These are phyloP conservation scores for Podospora bellae-mahoneyi DNA, from an alignment of 495 filamentous ascomycete species.

Conservation along the genomic window DNA sequence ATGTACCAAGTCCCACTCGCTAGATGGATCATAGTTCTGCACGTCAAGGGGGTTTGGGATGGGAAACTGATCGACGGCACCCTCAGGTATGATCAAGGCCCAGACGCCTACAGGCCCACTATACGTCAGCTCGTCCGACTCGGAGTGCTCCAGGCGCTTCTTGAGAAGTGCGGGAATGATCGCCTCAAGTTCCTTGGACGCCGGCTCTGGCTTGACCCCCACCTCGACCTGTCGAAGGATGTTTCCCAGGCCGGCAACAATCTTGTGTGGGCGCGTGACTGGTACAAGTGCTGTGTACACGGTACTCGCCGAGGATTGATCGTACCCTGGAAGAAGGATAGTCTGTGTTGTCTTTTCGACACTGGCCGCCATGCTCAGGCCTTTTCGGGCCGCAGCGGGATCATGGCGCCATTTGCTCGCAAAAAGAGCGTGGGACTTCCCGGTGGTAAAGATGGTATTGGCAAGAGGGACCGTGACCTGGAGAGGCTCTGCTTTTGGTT, in stretches of 20 bases:
- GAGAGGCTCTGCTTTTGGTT: conserved; percentile 18
- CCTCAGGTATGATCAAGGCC: conserved; percentile 63
- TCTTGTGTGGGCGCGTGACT: conserved; percentile 59
- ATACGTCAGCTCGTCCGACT: conserved; percentile 20
- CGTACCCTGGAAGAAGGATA: conserved; percentile 17
- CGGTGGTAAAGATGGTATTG: conserved; percentile 74
- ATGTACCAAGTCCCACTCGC: conserved; percentile 14
- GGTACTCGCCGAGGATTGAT: conserved; percentile 15
- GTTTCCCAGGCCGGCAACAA: conserved; percentile 73
- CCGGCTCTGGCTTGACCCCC: conserved; percentile 53
- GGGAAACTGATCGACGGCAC: conserved; percentile 11
- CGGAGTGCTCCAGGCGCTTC: conserved; percentile 25
- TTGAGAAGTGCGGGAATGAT: conserved; percentile 59
- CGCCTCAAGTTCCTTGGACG: conserved; percentile 71
- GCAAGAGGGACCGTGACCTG: conserved; percentile 60
- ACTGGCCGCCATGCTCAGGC: conserved; percentile 14
- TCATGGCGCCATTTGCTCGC: conserved; percentile 52
- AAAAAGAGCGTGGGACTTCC: conserved; percentile 58
- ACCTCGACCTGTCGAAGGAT: conserved; percentile 68
- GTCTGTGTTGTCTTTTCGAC: conserved; percentile 31
- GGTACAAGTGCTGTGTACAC: conserved; percentile 57
- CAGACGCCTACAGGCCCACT: conserved; percentile 61
- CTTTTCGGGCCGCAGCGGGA: conserved; percentile 11
- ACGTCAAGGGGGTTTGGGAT: neutral
- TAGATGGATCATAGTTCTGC: conserved; percentile 2